Conservation (phyloP, 257 asterid species). For the Mentha longifolia region DNA sequence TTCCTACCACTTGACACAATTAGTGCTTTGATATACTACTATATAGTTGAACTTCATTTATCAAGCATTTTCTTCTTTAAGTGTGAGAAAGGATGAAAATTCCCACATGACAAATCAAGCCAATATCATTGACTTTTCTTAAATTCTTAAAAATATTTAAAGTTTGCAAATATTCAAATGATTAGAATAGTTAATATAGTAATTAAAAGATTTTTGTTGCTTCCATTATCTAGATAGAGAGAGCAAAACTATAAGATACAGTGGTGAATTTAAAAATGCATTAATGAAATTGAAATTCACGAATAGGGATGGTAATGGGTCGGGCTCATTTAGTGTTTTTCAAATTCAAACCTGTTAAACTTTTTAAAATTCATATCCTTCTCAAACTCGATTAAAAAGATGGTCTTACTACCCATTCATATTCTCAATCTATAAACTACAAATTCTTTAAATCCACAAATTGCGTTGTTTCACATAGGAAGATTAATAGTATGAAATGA, state of each 20-base stretch:
- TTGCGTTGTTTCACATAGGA: background rate
- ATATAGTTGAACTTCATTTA: background rate
- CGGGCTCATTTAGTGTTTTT: too few relatives aligned
- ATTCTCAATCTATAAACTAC: background rate
- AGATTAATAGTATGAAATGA: background rate
- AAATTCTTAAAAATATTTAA: background rate
- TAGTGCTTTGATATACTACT: background rate
- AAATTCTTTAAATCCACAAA: background rate
- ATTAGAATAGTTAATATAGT: background rate
- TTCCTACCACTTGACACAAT: background rate
- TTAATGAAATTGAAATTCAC: background rate
- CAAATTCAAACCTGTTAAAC: too few relatives aligned
- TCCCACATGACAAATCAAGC: slow-evolving; percentile 7
- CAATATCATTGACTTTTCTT: too few relatives aligned
- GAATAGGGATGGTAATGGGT: too few relatives aligned
- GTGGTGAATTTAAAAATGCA: background rate
- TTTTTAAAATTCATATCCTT: too few relatives aligned
- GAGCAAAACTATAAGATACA: background rate
- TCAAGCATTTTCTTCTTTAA: too few relatives aligned
- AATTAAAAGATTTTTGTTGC: background rate
- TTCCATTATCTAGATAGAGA: background rate
- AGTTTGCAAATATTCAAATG: background rate
- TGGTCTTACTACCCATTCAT: too few relatives aligned
- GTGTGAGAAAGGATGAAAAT: slow-evolving; percentile 26
- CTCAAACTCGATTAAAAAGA: too few relatives aligned